These are phyloP conservation scores for Rhododendron molle DNA, from an alignment of 148 eudicot genomes.

Conservation along the genomic window DNA sequence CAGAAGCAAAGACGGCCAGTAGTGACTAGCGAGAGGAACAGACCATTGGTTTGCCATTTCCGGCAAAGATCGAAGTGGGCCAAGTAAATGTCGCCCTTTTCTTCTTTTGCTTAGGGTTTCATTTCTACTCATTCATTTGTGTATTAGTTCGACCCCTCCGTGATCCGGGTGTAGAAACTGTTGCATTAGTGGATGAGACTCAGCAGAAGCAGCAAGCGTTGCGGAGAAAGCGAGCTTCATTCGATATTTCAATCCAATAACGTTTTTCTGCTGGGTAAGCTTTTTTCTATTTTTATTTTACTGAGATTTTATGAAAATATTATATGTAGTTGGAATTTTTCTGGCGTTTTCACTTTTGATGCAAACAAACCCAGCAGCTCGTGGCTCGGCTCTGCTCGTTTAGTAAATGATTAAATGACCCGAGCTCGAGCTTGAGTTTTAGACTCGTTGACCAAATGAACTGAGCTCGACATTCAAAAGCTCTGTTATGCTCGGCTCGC, in stretches of 20 bases:
- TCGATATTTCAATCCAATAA: neutral
- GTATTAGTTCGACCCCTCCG: neutral
- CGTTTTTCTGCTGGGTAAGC: neutral
- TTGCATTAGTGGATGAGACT: neutral
- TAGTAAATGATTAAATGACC: too few species aligned
- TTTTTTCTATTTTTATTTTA: neutral
- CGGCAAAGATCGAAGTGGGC: conserved; percentile 15
- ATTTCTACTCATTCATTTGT: neutral
- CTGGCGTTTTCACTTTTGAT: neutral
- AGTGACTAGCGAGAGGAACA: neutral
- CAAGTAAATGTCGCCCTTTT: neutral
- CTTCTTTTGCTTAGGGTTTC: conserved; percentile 9
- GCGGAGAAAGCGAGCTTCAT: neutral
- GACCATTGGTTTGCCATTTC: neutral
- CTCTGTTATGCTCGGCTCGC: too few species aligned
- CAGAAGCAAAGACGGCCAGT: neutral
- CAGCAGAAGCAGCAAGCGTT: neutral
- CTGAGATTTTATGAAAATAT: neutral
- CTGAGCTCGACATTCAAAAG: too few species aligned
- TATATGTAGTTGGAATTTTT: neutral
- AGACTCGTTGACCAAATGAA: too few species aligned
- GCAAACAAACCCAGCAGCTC: neutral
- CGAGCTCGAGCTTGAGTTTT: too few species aligned
- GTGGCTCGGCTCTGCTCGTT: too few species aligned
- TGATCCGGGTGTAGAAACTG: neutral